Base-by-base conservation (phyloP, 768 basidiomycete genomes). In the Cystobasidium ongulense region DNA sequence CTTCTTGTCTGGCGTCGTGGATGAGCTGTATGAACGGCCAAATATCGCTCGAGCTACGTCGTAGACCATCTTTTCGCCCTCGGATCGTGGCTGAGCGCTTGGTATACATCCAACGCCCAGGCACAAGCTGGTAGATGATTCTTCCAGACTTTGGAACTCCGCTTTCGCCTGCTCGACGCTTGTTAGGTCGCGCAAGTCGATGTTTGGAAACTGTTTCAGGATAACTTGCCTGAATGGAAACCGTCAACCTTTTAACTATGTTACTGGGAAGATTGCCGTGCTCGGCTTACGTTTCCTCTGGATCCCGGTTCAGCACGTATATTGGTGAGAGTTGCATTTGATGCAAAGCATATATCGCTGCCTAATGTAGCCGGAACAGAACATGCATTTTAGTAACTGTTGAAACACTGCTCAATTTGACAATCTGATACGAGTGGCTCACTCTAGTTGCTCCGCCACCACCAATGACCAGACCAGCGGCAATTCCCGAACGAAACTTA, bases 41-140 rank as follows among this genome's bases (percentile, higher is more conserved):
- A 64, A 64, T 5, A 64, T 64, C 27, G 38, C 23, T 8, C 36
- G 33, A n/a, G 38, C 63, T 15, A 64, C 38, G 36, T 39, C 43
- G 63, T 64, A 46, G 38, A 64, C 63, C 63, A 64, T 64, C 17
- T 39, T 39, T 35, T 64, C 63, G 36, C 43, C 63, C 5, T 39
- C 38, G 3, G 63, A 7, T 39, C 7, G 15, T 2, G 63, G 63
- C 43, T 39, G 33, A 10, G 39, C 43, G 25, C 43, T 64, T 39
- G 63, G 63, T 39, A 64, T 64, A 29, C 38, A 39, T 35, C 63
- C 63, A 11, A 64, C 63, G 4, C 38, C 63, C 33, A 64, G 38
- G 27, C 33, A 29, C 27, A 59, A 31, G 11, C 25, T 35, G 3
- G 11, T 59, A 11, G 29, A 27, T 21, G 25, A 2, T 23, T 15